Conservation (phyloP, 805 yeast species). For the Nakazawaea pomicola region DNA sequence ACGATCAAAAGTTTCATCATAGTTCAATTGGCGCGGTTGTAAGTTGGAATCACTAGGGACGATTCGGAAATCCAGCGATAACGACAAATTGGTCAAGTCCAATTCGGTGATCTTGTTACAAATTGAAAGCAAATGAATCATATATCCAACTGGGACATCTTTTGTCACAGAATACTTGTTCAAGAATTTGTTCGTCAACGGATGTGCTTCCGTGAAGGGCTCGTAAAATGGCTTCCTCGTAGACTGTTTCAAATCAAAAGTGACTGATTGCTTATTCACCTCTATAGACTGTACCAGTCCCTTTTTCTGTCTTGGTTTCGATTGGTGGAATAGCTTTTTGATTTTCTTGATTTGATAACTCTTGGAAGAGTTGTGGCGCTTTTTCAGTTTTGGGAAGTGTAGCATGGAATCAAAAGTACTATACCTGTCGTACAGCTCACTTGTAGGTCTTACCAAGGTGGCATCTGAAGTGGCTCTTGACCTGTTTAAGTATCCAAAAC, state of each 20-base stretch:
- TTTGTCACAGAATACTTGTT: constrained; percentile 58
- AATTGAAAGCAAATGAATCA: constrained; percentile 60
- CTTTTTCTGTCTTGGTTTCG: constrained; percentile 15
- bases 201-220: constrained; percentile 44
- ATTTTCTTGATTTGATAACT: constrained; percentile 2
- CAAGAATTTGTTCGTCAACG: constrained; percentile 55
- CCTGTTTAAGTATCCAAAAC: constrained; percentile 4
- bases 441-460: constrained; percentile 6
- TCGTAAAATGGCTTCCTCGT: constrained; percentile 17
- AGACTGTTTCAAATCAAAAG: constrained; percentile 5
- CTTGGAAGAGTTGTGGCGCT: too few relatives aligned
- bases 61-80: constrained; percentile 64
- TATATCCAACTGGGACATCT: constrained; percentile 75
- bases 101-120: constrained; percentile 58
- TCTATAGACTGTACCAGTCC: constrained; percentile 14
- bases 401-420: constrained; percentile 4
- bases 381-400: not conserved
- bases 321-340: not conserved
- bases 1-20: constrained; percentile 18
- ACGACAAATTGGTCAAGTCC: constrained; percentile 55
- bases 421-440: constrained; percentile 9
- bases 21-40: constrained; percentile 22
- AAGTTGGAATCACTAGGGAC: constrained; percentile 33
- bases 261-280: constrained; percentile 4
- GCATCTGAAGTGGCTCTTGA: constrained; percentile 12